A percentile compares a stretch with the other conserved stretches of the same genome.
These are phyloP conservation scores for Eucommia ulmoides DNA, from an alignment of 257 asterid species.

Conservation along the genomic window DNA sequence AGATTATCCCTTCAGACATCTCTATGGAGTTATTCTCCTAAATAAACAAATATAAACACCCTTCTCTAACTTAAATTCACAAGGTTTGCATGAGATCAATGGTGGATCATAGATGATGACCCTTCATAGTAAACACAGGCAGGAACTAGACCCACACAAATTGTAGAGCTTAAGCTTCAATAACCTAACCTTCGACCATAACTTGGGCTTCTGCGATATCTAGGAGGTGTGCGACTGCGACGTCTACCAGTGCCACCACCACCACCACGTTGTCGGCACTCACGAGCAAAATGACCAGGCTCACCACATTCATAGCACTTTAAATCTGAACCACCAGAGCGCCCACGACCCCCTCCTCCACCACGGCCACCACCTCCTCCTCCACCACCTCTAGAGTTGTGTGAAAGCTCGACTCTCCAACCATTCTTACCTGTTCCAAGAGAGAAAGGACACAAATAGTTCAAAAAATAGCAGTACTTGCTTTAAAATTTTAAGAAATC, in stretches of 20 bases:
- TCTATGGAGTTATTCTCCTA: background rate
- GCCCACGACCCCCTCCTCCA: slow-evolving; percentile 68
- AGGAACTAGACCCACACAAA: background rate
- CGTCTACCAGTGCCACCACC: slow-evolving; percentile 75
- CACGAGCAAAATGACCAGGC: slow-evolving; percentile 97
- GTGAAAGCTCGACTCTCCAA: slow-evolving; percentile 96
- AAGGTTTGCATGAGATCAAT: background rate
- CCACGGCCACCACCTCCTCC: slow-evolving; percentile 30
- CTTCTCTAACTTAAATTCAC: too few relatives aligned
- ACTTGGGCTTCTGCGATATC: slow-evolving; percentile 83
- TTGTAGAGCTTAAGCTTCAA: background rate
- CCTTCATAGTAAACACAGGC: background rate
- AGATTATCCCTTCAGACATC: background rate
- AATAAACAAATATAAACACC: too few relatives aligned
- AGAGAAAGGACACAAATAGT: too few relatives aligned
- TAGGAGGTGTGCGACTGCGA: slow-evolving; percentile 84
- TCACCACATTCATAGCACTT: slow-evolving; percentile 96
- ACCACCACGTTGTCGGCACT: slow-evolving; percentile 62
- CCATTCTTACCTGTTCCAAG: slow-evolving; percentile 70
- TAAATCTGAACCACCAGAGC: slow-evolving; percentile 69
- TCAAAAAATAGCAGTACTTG: too few relatives aligned
- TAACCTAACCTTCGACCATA: slow-evolving; percentile 83
- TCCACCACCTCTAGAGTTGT: slow-evolving; percentile 63
- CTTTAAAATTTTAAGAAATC: too few relatives aligned
- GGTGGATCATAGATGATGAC: background rate